These are phyloP conservation scores for Paspalum vaginatum DNA, from an alignment of 176 grass and related monocot genomes.

Conservation along the genomic window DNA sequence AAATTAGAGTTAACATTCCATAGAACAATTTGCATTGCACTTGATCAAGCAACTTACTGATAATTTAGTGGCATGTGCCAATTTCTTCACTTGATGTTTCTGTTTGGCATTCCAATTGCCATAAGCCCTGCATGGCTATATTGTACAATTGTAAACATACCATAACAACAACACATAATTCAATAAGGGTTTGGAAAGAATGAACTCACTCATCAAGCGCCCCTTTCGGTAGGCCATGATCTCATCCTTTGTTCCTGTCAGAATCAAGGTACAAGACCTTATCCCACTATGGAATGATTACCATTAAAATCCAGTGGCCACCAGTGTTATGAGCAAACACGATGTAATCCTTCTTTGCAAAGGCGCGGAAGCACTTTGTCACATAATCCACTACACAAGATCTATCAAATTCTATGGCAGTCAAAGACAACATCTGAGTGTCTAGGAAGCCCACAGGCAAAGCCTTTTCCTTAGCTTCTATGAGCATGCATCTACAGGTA, in stretches of 20 bases:
- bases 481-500: background rate
- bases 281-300: background rate
- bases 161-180: too few relatives aligned
- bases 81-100: background rate
- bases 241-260: rapidly evolving
- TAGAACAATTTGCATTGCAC: too few relatives aligned
- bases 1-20: too few relatives aligned
- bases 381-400: background rate
- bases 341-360: background rate
- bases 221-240: background rate
- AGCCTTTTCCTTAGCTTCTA: background rate
- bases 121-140: too few relatives aligned
- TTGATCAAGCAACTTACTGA: background rate
- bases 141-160: too few relatives aligned
- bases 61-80: background rate
- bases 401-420: too few relatives aligned
- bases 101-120: too few relatives aligned
- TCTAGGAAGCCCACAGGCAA: background rate
- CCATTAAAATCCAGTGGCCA: background rate
- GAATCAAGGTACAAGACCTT: background rate
- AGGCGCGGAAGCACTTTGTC: background rate
- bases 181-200: background rate
- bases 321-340: background rate
- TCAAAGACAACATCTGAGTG: too few relatives aligned
- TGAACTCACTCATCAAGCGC: background rate